Percentiles rank a stretch among this genome's conserved stretches.
Conservation (phyloP, 2,329 filamentous ascomycete genomes). For the Diaporthe batatas region DNA sequence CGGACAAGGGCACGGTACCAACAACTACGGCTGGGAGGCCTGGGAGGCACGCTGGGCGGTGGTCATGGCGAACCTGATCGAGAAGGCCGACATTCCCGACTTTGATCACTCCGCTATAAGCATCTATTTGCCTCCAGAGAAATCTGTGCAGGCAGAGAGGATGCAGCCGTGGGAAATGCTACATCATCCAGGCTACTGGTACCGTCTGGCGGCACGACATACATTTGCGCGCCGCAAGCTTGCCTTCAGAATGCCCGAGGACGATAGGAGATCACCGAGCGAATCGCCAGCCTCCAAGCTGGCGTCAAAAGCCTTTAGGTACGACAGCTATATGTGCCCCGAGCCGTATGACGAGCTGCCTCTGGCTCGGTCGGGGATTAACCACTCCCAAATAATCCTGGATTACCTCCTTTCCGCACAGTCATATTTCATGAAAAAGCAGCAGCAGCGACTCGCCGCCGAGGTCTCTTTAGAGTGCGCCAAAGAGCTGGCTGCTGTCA, state of each 20-base stretch:
- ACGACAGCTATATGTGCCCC: conserved; percentile 77
- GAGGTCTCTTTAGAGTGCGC: conserved; percentile 71
- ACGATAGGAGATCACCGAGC: conserved; percentile 67
- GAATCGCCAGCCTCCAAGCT: conserved; percentile 60
- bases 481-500: conserved; percentile 64
- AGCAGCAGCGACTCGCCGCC: conserved; percentile 65
- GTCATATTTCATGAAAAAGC: conserved; percentile 66
- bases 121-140: conserved; percentile 70
- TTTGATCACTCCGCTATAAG: conserved; percentile 58
- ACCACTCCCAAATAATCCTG: conserved; percentile 69
- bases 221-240: conserved; percentile 65
- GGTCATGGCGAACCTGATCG: conserved; percentile 72
- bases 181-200: conserved; percentile 78
- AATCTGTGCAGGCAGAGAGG: conserved; percentile 68
- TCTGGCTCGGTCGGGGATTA: conserved; percentile 61
- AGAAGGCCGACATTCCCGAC: conserved; percentile 65
- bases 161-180: conserved; percentile 74
- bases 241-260: conserved; percentile 70
- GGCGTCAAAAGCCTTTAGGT: conserved; percentile 66
- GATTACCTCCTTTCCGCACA: conserved; percentile 65
- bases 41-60: conserved; percentile 85
- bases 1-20: conserved; percentile 84
- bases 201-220: conserved; percentile 71
- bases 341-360: conserved; percentile 73
- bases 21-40: conserved; percentile 92